A percentile compares a stretch with the other conserved stretches of the same genome.
Evolutionary conservation across 331 rosid genomes (phyloP).

Genomic region (Stylosanthes scabra): DNA sequence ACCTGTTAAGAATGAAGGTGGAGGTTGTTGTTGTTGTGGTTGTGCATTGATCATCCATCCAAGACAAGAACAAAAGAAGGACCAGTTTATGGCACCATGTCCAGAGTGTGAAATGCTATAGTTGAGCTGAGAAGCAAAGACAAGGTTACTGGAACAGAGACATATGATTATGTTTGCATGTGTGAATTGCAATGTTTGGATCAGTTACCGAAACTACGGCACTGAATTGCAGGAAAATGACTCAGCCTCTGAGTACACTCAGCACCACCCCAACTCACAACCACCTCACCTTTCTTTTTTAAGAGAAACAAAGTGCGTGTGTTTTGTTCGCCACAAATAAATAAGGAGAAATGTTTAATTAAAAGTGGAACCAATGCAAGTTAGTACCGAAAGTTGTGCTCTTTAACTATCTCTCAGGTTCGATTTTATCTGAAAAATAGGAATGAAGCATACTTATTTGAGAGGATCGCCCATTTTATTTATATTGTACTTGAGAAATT

Average conservation of each 20-base stretch:
- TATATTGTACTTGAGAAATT: too few species aligned
- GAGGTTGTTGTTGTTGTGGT: neutral
- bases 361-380: too few species aligned
- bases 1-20: conserved; percentile 38
- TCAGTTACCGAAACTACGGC: conserved; percentile 40
- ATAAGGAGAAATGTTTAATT: neutral
- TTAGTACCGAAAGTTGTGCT: too few species aligned
- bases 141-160: conserved; percentile 15
- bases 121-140: conserved; percentile 28
- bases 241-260: conserved; percentile 8
- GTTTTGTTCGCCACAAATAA: conserved; percentile 46
- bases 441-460: too few species aligned
- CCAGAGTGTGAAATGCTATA: neutral
- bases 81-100: neutral
- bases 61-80: neutral
- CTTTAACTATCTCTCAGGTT: too few species aligned
- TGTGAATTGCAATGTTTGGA: conserved; percentile 26
- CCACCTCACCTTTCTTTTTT: conserved; percentile 31
- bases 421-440: too few species aligned
- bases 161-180: neutral
- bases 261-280: conserved; percentile 35
- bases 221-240: conserved; percentile 28
- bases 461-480: too few species aligned
- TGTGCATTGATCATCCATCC: conserved; percentile 33
- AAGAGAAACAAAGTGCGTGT: conserved; percentile 7